Conservation (phyloP, 306 rosid genomes). For the Lathyrus oleraceus region DNA sequence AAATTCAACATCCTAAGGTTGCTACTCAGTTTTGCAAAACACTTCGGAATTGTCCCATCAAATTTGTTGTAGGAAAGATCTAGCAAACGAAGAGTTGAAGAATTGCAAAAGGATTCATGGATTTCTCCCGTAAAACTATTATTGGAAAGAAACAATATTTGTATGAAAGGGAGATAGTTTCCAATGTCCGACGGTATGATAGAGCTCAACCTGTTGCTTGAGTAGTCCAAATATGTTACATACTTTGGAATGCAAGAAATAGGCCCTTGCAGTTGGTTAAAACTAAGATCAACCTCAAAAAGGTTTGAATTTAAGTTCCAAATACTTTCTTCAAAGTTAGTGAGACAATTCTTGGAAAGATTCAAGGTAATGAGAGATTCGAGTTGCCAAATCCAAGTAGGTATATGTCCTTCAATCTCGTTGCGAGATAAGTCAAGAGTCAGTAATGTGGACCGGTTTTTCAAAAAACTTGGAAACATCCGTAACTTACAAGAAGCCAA, state of each 20-base stretch:
- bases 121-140: constrained; percentile 28
- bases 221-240: constrained; percentile 16
- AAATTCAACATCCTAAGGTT: constrained; percentile 29
- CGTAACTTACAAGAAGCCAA: constrained; percentile 44
- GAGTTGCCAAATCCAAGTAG: constrained; percentile 22
- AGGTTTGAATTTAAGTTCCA: background rate
- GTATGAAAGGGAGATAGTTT: background rate
- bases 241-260: background rate
- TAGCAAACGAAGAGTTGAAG: constrained; percentile 20
- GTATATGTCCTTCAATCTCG: constrained; percentile 27
- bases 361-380: background rate
- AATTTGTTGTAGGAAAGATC: constrained; percentile 46
- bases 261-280: constrained; percentile 12
- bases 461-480: constrained; percentile 42
- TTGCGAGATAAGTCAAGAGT: constrained; percentile 43
- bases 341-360: constrained; percentile 16
- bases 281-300: background rate
- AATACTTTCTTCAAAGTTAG: background rate
- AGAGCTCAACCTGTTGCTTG: constrained; percentile 25
- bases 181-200: constrained; percentile 29
- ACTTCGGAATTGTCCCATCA: constrained; percentile 32
- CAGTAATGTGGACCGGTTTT: constrained; percentile 2
- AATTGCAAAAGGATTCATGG: constrained; percentile 40
- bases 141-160: constrained; percentile 27
- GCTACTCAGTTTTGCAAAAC: background rate